These are phyloP conservation scores for Populus tomentosa DNA, from an alignment of 441 rosid genomes.

Conservation along the genomic window DNA sequence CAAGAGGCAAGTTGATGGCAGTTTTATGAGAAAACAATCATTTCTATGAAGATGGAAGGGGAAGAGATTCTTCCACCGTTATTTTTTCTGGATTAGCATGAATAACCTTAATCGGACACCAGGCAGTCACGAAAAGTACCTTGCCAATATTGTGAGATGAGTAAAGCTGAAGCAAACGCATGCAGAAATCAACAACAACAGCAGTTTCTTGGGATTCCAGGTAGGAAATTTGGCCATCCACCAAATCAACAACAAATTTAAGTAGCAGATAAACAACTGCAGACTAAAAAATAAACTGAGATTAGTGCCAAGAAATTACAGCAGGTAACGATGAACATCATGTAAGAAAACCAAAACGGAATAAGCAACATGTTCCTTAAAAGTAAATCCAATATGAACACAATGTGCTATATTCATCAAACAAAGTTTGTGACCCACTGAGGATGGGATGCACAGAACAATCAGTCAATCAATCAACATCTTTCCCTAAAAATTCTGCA, in stretches of 20 bases:
- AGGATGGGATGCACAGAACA: background rate
- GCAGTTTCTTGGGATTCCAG: constrained; percentile 85
- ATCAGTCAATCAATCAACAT: background rate
- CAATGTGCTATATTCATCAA: background rate
- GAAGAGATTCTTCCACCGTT: background rate
- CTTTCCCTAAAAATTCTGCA: background rate
- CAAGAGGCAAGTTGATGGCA: background rate
- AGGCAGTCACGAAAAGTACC: constrained; percentile 37
- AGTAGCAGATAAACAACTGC: constrained; percentile 92
- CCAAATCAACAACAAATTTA: constrained; percentile 92
- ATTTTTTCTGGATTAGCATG: background rate
- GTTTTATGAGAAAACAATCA: too few species aligned
- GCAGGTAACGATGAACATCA: background rate
- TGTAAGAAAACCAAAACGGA: background rate
- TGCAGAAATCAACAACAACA: constrained; percentile 77
- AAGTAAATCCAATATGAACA: background rate
- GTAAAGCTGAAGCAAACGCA: constrained; percentile 87
- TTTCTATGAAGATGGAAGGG: background rate
- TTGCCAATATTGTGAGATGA: constrained; percentile 97
- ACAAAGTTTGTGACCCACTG: background rate
- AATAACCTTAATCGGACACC: background rate
- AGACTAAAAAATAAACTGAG: constrained; percentile 52
- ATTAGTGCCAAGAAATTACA: constrained; percentile 17
- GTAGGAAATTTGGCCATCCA: constrained; percentile 93
- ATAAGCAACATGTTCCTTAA: background rate